Conservation (phyloP, 129 eudicot genomes). For the Helichrysum umbraculigerum region DNA sequence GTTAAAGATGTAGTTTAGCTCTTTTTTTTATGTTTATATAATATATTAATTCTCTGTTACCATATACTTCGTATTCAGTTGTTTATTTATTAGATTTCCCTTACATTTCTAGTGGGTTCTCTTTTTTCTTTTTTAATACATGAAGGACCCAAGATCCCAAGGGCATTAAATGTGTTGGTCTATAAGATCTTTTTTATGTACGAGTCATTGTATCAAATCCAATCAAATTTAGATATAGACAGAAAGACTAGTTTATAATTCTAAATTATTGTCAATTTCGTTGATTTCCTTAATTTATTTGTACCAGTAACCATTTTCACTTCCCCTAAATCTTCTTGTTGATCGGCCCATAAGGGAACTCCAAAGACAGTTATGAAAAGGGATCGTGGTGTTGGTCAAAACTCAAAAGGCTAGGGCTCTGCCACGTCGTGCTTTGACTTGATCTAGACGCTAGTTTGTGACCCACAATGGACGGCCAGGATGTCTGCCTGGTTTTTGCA, state of each 20-base stretch:
- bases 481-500: background rate
- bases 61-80: background rate
- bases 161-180: background rate
- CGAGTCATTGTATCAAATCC: background rate
- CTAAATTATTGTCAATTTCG: background rate
- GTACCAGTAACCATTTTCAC: background rate
- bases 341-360: no score
- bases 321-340: no score
- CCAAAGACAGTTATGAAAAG: background rate
- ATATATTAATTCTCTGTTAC: constrained; percentile 1
- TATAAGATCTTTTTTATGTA: background rate
- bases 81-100: background rate
- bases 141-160: no score
- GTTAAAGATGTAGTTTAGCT: constrained; percentile 41
- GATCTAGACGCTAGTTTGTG: constrained; percentile 8
- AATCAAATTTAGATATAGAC: background rate
- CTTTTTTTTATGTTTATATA: constrained; percentile 23
- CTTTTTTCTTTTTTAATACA: no score
- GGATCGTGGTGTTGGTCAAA: constrained; percentile 13
- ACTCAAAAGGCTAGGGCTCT: constrained; percentile 13
- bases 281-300: no score
- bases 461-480: constrained; percentile 13
- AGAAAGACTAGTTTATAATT: background rate
- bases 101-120: background rate
- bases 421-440: constrained; percentile 19